These are phyloP conservation scores for Lenzites betulinus DNA, from an alignment of 768 basidiomycete genomes.

Conservation along the genomic window DNA sequence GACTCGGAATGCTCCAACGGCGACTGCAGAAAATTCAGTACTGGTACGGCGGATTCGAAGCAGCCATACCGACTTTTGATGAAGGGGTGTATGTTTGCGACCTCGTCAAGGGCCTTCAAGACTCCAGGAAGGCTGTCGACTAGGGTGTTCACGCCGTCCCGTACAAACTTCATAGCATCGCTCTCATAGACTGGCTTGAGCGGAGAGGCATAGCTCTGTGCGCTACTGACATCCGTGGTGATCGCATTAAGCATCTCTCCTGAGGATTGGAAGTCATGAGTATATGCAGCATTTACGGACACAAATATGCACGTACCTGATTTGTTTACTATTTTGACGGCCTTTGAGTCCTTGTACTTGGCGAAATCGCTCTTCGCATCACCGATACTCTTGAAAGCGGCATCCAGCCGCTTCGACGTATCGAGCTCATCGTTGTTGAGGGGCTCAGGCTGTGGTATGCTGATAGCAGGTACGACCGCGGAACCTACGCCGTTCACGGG, in stretches of 20 bases:
- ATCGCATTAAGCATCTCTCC: slow-evolving; percentile 1
- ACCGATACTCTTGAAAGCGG: background rate
- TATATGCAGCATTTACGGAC: background rate
- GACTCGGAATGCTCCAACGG: slow-evolving; percentile 50
- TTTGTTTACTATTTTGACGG: slow-evolving; percentile 1
- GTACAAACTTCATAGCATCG: slow-evolving; percentile 17
- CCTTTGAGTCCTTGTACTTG: background rate
- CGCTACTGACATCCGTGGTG: background rate
- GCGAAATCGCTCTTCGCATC: slow-evolving; percentile 1
- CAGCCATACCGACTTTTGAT: slow-evolving; percentile 18
- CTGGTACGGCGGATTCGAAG: background rate
- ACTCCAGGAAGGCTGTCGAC: slow-evolving; percentile 24
- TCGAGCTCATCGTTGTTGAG: background rate
- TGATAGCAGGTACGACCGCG: no score
- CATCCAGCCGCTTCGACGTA: background rate
- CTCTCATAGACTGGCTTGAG: slow-evolving; percentile 14
- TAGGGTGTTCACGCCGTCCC: slow-evolving; percentile 23
- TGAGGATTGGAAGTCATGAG: background rate
- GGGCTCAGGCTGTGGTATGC: no score
- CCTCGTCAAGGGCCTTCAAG: slow-evolving; percentile 27
- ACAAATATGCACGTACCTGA: slow-evolving; percentile 1
- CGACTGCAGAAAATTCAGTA: slow-evolving; percentile 34
- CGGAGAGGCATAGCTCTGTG: background rate
- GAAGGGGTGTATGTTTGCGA: slow-evolving; percentile 29
- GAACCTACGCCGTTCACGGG: background rate